Evolutionary conservation across 1,139 yeast genomes (phyloP).

Genomic region (Zygosaccharomyces pseudobailii): DNA sequence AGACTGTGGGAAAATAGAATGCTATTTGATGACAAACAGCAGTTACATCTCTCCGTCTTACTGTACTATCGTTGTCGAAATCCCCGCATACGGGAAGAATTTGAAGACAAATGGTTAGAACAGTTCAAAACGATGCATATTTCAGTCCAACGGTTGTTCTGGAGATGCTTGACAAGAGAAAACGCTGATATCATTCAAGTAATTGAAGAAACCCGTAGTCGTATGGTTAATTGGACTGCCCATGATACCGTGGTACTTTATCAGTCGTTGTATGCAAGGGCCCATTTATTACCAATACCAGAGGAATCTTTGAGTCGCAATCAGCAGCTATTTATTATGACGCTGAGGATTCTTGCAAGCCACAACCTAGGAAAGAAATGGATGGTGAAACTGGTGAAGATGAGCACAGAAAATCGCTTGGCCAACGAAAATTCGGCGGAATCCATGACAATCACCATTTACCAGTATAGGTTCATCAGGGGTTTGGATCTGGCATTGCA

Average conservation of each 20-base stretch:
- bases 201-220: constrained; percentile 3
- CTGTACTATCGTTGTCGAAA: constrained; percentile 22
- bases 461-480: constrained; percentile 26
- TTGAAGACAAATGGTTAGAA: constrained; percentile 18
- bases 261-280: constrained; percentile 16
- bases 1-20: constrained; percentile 18
- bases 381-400: constrained; percentile 23
- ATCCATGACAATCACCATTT: constrained; percentile 10
- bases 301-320: constrained; percentile 6
- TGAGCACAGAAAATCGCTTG: constrained; percentile 25
- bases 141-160: constrained; percentile 26
- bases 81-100: constrained; percentile 12
- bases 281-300: constrained; percentile 11
- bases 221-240: constrained; percentile 9
- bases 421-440: constrained; percentile 9
- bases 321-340: constrained; percentile 13
- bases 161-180: constrained; percentile 22
- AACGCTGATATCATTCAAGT: not conserved
- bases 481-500: constrained; percentile 22
- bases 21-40: constrained; percentile 14
- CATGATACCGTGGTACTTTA: constrained; percentile 15
- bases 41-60: constrained; percentile 22
- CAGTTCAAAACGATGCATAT: constrained; percentile 18
- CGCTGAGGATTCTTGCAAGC: constrained; percentile 13
- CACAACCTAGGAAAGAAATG: constrained; percentile 10